Percentiles rank a stretch among this genome's conserved stretches.
These are phyloP conservation scores for Huntiella savannae DNA, from an alignment of 2,329 filamentous ascomycete species.

Conservation along the genomic window DNA sequence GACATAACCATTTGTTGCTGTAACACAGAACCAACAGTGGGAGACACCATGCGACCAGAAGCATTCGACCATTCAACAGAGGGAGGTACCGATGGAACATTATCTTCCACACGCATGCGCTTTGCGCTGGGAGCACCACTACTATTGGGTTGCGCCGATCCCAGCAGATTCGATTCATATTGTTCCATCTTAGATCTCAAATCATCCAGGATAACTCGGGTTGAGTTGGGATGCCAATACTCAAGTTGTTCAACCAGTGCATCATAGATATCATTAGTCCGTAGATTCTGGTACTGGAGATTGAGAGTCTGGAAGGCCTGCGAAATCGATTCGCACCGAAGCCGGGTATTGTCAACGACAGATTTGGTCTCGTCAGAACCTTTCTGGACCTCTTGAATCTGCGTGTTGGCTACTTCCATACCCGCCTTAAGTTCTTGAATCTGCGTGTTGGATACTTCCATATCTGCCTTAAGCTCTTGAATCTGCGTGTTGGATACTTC, in stretches of 20 bases:
- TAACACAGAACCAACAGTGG: too few species aligned
- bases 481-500: not conserved
- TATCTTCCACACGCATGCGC: too few species aligned
- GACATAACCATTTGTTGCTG: too few species aligned
- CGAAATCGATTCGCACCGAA: not conserved
- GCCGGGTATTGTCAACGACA: slow-evolving; percentile 4
- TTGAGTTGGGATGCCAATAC: slow-evolving; percentile 9
- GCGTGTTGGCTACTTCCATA: too few species aligned
- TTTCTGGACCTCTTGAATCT: not conserved
- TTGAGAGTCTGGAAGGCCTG: slow-evolving; percentile 5
- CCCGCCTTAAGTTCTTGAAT: too few species aligned
- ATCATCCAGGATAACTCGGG: not conserved
- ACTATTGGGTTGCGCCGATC: too few species aligned
- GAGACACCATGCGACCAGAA: too few species aligned
- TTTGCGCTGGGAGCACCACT: too few species aligned
- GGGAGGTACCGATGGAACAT: too few species aligned
- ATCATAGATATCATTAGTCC: slow-evolving; percentile 6
- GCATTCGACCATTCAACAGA: too few species aligned
- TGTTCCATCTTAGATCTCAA: not conserved
- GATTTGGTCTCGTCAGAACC: slow-evolving; percentile 3
- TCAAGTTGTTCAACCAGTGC: slow-evolving; percentile 10
- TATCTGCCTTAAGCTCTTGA: too few species aligned
- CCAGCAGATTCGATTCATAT: not conserved
- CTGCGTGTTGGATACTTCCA: too few species aligned
- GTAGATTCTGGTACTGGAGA: slow-evolving; percentile 3